Conservation (phyloP, 2,329 filamentous ascomycete species). For the Cadophora sp. region DNA sequence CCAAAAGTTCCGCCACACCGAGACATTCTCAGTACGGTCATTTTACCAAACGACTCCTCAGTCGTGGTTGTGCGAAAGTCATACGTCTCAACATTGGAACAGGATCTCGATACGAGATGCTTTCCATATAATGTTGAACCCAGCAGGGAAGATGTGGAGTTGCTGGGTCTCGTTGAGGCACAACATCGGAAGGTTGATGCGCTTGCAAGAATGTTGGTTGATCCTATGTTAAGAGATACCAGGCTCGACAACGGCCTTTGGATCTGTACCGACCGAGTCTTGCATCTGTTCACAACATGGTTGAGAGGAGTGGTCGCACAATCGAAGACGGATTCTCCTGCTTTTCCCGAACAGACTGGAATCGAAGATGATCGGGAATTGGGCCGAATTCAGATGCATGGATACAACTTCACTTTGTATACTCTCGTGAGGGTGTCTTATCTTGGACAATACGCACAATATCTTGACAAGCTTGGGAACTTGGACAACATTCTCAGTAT, state of each 20-base stretch:
- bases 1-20: constrained; percentile 15
- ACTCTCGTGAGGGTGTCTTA: constrained; percentile 20
- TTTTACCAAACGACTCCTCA: not conserved
- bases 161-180: not conserved
- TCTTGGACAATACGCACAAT: constrained; percentile 16
- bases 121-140: not conserved
- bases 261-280: not conserved
- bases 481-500: constrained; percentile 20
- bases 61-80: not conserved
- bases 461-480: constrained; percentile 12
- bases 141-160: not conserved
- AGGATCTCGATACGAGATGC: not conserved
- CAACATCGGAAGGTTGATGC: not conserved
- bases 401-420: constrained; percentile 21
- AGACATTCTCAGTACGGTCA: constrained; percentile 12
- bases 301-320: not conserved
- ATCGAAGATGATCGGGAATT: constrained; percentile 11
- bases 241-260: not conserved
- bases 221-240: not conserved
- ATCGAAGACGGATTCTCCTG: constrained; percentile 1
- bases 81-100: not conserved
- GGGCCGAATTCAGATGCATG: constrained; percentile 8
- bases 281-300: not conserved
- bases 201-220: not conserved
- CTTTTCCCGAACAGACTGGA: not conserved